These are phyloP conservation scores for Lepidium campestre DNA, from an alignment of 441 rosid species.

Conservation along the genomic window DNA sequence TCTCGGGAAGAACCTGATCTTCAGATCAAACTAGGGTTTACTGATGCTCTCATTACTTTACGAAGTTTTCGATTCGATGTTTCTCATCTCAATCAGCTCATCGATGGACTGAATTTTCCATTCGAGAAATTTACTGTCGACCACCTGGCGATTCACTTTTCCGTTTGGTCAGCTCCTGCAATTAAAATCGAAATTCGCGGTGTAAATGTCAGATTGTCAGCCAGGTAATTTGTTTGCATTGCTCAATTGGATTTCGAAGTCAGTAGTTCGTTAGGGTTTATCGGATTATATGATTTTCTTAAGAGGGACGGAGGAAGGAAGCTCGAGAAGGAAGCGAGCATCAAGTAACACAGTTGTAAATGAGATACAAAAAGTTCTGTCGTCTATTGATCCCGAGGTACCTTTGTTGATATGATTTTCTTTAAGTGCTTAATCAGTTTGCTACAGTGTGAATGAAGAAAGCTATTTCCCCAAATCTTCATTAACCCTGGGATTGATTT, in stretches of 20 bases:
- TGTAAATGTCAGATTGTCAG: conserved; percentile 44
- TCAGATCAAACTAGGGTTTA: conserved; percentile 55
- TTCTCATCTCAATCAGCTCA: conserved; percentile 43
- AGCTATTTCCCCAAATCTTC: neutral
- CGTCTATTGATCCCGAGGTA: conserved; percentile 80
- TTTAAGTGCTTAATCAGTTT: neutral
- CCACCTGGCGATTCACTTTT: conserved; percentile 44
- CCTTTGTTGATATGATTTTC: neutral
- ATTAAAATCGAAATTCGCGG: conserved; percentile 58
- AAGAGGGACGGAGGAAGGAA: conserved; percentile 38
- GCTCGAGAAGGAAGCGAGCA: conserved; percentile 27
- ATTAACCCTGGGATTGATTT: neutral
- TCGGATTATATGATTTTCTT: conserved; percentile 12
- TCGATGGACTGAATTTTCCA: conserved; percentile 34
- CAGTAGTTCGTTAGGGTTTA: neutral
- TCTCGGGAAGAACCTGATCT: conserved; percentile 61
- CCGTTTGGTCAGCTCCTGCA: conserved; percentile 75
- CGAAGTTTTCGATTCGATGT: conserved; percentile 48
- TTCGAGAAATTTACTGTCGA: conserved; percentile 53
- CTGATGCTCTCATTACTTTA: conserved; percentile 39
- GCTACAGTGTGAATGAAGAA: neutral
- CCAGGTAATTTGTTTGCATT: conserved; percentile 40
- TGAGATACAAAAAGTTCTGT: conserved; percentile 51
- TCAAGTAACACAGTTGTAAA: conserved; percentile 24
- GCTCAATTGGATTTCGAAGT: neutral